Evolutionary conservation across 768 basidiomycete genomes (phyloP), one percentile per base, ranked within the genome.

Genomic region (Russula emetica): DNA sequence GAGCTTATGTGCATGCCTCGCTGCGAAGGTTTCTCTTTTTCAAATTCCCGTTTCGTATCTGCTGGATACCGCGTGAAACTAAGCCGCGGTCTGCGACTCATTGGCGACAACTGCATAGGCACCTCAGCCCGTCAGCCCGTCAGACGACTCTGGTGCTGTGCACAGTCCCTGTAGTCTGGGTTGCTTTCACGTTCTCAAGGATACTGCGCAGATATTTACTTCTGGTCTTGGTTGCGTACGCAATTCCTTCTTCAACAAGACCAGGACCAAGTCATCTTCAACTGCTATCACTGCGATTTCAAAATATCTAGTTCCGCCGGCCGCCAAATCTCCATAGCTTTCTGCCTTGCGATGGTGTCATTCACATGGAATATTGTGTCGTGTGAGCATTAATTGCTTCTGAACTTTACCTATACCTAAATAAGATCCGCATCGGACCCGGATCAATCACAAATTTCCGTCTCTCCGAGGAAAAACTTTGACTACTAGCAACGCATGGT

Each of bases 211-310:
- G 3, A 1, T 6, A 34, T 30, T 53, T 40, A 82, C 83, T 83
- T 72, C 79, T 74, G 9, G 85, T 87, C 72, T 85, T 85, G 0
- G 85, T 87, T 68, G 85, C 80, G 67, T 85, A 86, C 2, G 75
- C 13, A 86, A 67, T 0, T 79, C n/a, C n/a, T n/a, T n/a, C n/a
- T n/a, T n/a, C n/a, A n/a, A 69, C 28, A 69, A 70, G 44, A 73
- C 69, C n/a, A n/a, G n/a, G n/a, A n/a, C n/a, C 20, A 85, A 69
- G 68, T 86, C 79, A 42, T 84, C 79, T 0, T 84, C 83, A 11
- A 84, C 75, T 4, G 76, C 76, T 0, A 77, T 75, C 2, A 84
- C 78, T 2, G 77, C 76, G 0, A 78, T 83, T n/a, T 83, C 83
- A 87, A 68, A 84, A 82, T 0, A 73, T 76, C 51, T 79, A 76